Evolutionary conservation across 176 grass and related monocot genomes (phyloP).

Genomic region (Oryza longistaminata): DNA sequence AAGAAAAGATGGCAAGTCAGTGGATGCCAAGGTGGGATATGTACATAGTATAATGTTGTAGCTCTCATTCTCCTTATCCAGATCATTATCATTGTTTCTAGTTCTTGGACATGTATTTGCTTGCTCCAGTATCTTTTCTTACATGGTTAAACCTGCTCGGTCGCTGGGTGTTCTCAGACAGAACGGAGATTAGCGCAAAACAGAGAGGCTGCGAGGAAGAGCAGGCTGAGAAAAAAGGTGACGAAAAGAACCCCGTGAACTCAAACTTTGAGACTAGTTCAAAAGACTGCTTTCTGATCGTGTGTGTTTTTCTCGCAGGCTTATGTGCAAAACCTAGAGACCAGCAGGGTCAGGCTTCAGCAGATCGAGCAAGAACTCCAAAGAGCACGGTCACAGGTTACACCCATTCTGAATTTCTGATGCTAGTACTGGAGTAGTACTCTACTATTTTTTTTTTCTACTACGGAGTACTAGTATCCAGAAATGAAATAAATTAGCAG

Average conservation of each 20-base stretch:
- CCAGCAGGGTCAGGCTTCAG: slow-evolving; percentile 88
- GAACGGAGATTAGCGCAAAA: slow-evolving; percentile 93
- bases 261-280: neutral
- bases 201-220: slow-evolving; percentile 96
- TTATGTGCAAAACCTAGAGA: slow-evolving; percentile 95
- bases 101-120: neutral
- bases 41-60: neutral
- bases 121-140: slow-evolving; percentile 5
- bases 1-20: slow-evolving; percentile 71
- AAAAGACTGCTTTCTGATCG: neutral
- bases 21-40: slow-evolving; percentile 81
- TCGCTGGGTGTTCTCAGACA: slow-evolving; percentile 43
- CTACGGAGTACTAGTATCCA: neutral
- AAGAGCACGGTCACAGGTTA: slow-evolving; percentile 85
- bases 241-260: neutral
- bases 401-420: slow-evolving; percentile 15
- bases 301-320: slow-evolving; percentile 46
- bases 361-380: slow-evolving; percentile 93
- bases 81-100: neutral
- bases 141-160: neutral
- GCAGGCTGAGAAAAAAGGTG: slow-evolving; percentile 97
- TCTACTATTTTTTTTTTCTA: neutral
- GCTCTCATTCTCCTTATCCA: neutral
- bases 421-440: slow-evolving; percentile 4
- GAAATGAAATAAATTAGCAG: neutral